phyloP scores from a whole-genome alignment of 768 basidiomycete species.

The Boletus bicolor region DNA sequence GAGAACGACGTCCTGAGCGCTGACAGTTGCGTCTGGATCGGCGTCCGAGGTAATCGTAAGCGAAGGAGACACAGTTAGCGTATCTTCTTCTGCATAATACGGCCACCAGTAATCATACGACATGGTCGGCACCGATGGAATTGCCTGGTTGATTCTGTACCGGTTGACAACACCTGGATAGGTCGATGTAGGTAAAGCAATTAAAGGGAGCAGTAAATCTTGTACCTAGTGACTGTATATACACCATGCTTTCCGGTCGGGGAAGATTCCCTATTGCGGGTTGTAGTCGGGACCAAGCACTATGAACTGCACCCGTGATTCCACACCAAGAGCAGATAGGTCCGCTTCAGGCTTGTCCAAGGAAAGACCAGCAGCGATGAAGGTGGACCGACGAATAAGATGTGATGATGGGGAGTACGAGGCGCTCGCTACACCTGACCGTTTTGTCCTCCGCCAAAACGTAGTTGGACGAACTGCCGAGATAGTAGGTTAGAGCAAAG shows the following conservation, averaged over 20 bases:
- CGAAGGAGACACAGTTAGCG: slow-evolving; percentile 11
- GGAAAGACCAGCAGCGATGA: slow-evolving; percentile 71
- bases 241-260: slow-evolving; percentile 10
- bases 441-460: slow-evolving; percentile 73
- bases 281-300: slow-evolving; percentile 38
- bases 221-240: slow-evolving; percentile 20
- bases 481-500: neutral
- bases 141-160: slow-evolving; percentile 18
- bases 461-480: slow-evolving; percentile 73
- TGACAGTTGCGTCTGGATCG: neutral
- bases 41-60: slow-evolving; percentile 1
- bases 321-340: slow-evolving; percentile 59
- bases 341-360: slow-evolving; percentile 60
- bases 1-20: neutral
- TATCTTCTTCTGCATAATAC: slow-evolving; percentile 31
- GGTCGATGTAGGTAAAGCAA: slow-evolving; percentile 1
- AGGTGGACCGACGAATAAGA: slow-evolving; percentile 73
- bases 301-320: slow-evolving; percentile 48
- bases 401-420: slow-evolving; percentile 73
- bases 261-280: slow-evolving; percentile 15
- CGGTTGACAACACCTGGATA: slow-evolving; percentile 5
- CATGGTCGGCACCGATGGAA: slow-evolving; percentile 11
- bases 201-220: neutral
- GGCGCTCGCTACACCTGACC: slow-evolving; percentile 67
- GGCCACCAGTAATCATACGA: slow-evolving; percentile 40